These are phyloP conservation scores for Trichoderma harzianum DNA, from an alignment of 2,329 filamentous ascomycete species.

Conservation along the genomic window DNA sequence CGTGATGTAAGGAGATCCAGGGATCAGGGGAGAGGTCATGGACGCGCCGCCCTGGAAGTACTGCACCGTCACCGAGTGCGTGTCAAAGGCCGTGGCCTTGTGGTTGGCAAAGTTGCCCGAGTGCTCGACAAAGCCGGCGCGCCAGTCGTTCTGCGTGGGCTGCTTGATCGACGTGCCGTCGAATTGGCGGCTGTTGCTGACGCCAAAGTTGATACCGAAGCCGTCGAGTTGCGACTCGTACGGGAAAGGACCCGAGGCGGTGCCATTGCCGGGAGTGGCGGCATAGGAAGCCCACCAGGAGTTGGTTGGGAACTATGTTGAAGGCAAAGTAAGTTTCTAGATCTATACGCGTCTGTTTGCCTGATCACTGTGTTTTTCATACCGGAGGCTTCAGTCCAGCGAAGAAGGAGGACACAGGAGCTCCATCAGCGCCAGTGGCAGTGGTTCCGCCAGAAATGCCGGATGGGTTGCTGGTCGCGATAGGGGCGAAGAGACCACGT, in stretches of 20 bases:
- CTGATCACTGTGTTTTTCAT: neutral
- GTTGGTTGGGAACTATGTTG: constrained; percentile 24
- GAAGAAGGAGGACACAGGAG: constrained; percentile 24
- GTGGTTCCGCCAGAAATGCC: constrained; percentile 23
- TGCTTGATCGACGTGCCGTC: constrained; percentile 27
- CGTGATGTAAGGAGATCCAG: constrained; percentile 25
- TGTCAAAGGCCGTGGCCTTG: constrained; percentile 26
- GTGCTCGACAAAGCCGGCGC: constrained; percentile 25
- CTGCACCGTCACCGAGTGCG: constrained; percentile 24
- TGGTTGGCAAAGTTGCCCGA: constrained; percentile 24
- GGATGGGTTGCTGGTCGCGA: constrained; percentile 21
- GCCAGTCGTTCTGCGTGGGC: constrained; percentile 24
- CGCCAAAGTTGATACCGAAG: constrained; percentile 23
- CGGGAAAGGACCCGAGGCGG: constrained; percentile 25
- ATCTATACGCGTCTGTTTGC: neutral
- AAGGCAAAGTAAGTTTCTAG: neutral
- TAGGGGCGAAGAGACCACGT: constrained; percentile 22
- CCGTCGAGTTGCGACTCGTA: constrained; percentile 25
- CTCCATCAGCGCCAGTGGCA: constrained; percentile 16
- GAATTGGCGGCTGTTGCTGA: constrained; percentile 24
- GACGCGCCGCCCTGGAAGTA: constrained; percentile 24
- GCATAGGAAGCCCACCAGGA: constrained; percentile 27
- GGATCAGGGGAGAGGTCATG: constrained; percentile 24
- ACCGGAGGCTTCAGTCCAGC: constrained; percentile 26
- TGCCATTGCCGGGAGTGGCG: constrained; percentile 22